Evolutionary conservation across 2,329 filamentous ascomycete genomes (phyloP).

Genomic region (Pyrenophora graminea): DNA sequence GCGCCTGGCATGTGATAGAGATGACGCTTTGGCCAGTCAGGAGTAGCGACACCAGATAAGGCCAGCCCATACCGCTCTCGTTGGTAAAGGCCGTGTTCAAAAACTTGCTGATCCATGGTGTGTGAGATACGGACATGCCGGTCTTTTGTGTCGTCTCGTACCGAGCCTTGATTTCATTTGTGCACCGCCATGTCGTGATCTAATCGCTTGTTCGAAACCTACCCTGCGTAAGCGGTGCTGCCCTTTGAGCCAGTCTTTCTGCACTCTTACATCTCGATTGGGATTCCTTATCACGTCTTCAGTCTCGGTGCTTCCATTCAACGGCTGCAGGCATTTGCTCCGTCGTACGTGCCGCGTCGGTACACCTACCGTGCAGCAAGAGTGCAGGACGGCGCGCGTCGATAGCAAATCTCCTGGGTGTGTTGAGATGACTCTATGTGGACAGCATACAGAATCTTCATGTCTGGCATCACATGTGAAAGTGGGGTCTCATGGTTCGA

Average conservation of each 20-base stretch:
- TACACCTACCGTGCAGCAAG: constrained; percentile 6
- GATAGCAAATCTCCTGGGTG: constrained; percentile 8
- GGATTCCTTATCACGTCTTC: constrained; percentile 8
- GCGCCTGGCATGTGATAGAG: constrained; percentile 32
- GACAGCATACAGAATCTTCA: no score
- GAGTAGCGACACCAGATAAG: constrained; percentile 9
- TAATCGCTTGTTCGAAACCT: not conserved
- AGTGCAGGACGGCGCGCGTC: constrained; percentile 9
- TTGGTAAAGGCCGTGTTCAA: constrained; percentile 6
- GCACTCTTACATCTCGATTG: constrained; percentile 5
- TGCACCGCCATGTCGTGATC: constrained; percentile 1
- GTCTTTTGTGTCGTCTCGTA: not conserved
- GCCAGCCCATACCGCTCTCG: constrained; percentile 13
- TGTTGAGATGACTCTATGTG: constrained; percentile 5
- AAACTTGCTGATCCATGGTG: not conserved
- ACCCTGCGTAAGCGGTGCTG: constrained; percentile 5
- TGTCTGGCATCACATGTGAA: constrained; percentile 20
- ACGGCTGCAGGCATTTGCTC: constrained; percentile 6
- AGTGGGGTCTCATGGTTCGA: constrained; percentile 13
- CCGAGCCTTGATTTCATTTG: not conserved
- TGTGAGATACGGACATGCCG: not conserved
- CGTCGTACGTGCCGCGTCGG: constrained; percentile 17
- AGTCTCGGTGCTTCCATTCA: constrained; percentile 1
- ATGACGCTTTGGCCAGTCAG: constrained; percentile 19
- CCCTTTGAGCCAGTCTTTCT: not conserved